These are phyloP conservation scores for Cladosporium colombiae DNA, from an alignment of 2,329 filamentous ascomycete species.

Conservation along the genomic window DNA sequence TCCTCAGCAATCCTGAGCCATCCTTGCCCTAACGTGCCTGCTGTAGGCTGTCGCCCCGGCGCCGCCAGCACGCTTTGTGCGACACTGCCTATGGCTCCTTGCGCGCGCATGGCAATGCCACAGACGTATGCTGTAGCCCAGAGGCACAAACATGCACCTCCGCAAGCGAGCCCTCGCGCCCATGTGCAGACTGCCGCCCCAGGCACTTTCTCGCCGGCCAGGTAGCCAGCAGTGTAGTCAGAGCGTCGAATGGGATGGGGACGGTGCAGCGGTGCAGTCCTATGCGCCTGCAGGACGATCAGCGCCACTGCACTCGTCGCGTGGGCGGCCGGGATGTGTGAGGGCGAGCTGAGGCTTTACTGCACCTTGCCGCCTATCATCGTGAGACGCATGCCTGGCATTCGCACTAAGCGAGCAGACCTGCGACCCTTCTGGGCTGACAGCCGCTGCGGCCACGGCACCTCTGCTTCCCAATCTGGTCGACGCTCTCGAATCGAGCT, in stretches of 20 bases:
- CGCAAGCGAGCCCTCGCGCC: constrained; percentile 13
- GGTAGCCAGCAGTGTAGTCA: constrained; percentile 2
- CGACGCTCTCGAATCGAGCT: constrained; percentile 4
- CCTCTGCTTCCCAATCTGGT: constrained; percentile 6
- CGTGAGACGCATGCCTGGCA: constrained; percentile 9
- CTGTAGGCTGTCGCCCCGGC: neutral
- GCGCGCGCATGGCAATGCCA: constrained; percentile 16
- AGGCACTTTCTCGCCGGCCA: neutral
- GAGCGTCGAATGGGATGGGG: constrained; percentile 3
- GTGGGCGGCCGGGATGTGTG: constrained; percentile 17
- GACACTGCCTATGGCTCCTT: neutral
- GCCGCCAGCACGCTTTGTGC: constrained; percentile 12
- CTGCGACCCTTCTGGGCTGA: constrained; percentile 11
- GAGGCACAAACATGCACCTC: neutral
- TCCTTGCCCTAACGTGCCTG: neutral
- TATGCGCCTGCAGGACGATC: constrained; percentile 17
- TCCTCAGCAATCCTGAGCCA: constrained; percentile 1
- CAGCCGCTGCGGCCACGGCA: constrained; percentile 13
- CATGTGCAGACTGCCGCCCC: neutral
- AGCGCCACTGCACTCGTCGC: constrained; percentile 16
- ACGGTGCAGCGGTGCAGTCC: constrained; percentile 12
- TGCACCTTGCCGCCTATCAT: constrained; percentile 16
- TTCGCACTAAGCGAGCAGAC: constrained; percentile 12
- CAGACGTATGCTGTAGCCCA: neutral
- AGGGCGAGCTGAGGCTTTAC: constrained; percentile 14